Evolutionary conservation across 306 rosid species (phyloP).

Genomic region (Benincasa hispida): DNA sequence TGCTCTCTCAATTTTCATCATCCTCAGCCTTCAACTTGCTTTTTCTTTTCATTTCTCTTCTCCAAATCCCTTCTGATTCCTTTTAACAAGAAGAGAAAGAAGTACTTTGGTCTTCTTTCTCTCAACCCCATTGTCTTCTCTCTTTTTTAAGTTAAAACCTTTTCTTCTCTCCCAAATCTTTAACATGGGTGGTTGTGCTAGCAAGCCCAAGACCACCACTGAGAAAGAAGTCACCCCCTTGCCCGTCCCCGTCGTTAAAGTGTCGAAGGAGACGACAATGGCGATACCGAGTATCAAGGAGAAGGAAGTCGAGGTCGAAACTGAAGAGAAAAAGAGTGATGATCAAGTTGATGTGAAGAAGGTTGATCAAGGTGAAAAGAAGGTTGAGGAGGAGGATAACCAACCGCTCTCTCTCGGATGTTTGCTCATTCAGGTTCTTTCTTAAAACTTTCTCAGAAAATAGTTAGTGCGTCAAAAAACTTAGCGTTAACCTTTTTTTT

Average conservation of each 20-base stretch:
- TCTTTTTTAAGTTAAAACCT: not conserved
- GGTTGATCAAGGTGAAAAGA: not conserved
- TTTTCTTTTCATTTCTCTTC: not conserved
- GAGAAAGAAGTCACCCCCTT: not conserved
- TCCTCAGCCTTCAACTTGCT: not conserved
- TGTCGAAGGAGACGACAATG: not conserved
- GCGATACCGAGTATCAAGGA: not conserved
- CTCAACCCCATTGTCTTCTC: not conserved
- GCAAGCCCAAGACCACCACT: not conserved
- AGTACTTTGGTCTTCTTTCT: not conserved
- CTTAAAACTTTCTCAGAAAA: too few species aligned
- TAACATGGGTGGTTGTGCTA: conserved; percentile 13
- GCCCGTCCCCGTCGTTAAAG: not conserved
- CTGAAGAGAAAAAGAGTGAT: not conserved
- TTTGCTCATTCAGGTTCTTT: not conserved
- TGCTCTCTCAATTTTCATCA: not conserved
- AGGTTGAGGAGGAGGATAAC: not conserved
- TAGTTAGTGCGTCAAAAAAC: too few species aligned
- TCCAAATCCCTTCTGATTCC: too few species aligned
- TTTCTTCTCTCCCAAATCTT: not conserved
- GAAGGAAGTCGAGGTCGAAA: not conserved
- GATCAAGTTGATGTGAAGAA: not conserved
- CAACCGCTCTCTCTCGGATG: not conserved
- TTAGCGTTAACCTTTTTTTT: too few species aligned
- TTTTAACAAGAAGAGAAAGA: conserved; percentile 1